Conservation (phyloP, 1,139 yeast genomes). For the Suhomyces guaymorum region DNA sequence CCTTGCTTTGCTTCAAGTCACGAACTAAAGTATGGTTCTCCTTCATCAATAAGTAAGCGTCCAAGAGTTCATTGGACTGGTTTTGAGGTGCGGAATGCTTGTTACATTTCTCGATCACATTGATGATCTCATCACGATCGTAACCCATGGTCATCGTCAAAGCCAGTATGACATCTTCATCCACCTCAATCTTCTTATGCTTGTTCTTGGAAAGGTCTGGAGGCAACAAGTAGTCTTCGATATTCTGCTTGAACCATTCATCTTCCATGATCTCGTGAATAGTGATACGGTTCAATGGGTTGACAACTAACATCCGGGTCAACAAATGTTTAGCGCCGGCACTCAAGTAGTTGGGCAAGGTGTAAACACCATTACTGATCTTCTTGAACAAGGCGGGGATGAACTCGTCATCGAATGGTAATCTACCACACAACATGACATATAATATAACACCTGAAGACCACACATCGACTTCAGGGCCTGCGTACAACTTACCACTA, state of each 20-base stretch:
- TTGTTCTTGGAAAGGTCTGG: conserved; percentile 53
- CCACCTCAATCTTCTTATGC: conserved; percentile 52
- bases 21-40: conserved; percentile 75
- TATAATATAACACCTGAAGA: conserved; percentile 94
- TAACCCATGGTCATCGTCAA: conserved; percentile 90
- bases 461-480: conserved; percentile 99
- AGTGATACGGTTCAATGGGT: conserved; percentile 93
- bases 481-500: conserved; percentile 93
- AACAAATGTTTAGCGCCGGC: conserved; percentile 85
- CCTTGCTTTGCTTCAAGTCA: conserved; percentile 58
- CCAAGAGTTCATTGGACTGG: conserved; percentile 72
- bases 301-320: conserved; percentile 93
- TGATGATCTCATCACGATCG: conserved; percentile 81
- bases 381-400: conserved; percentile 95
- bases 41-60: conserved; percentile 85
- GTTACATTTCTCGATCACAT: conserved; percentile 56
- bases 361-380: conserved; percentile 91
- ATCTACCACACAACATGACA: conserved; percentile 94
- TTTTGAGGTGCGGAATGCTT: conserved; percentile 41
- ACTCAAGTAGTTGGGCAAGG: conserved; percentile 86
- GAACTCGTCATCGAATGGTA: conserved; percentile 97
- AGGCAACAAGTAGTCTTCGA: conserved; percentile 82
- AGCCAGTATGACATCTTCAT: conserved; percentile 78
- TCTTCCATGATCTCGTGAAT: conserved; percentile 94
- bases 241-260: conserved; percentile 87